Conservation (phyloP, 768 basidiomycete species). For the Leccinum disarticulatum region DNA sequence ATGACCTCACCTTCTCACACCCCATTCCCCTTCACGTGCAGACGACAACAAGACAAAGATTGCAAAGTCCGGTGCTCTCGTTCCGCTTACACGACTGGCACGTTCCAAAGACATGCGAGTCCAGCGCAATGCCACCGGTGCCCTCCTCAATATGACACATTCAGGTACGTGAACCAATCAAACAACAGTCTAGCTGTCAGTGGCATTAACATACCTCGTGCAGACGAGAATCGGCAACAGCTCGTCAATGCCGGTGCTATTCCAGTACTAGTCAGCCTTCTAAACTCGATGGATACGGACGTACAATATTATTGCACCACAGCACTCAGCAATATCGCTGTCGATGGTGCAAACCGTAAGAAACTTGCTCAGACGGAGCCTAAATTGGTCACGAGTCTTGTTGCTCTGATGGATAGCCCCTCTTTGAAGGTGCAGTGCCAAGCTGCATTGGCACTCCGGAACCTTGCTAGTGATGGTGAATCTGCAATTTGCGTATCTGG, state of each 20-base stretch:
- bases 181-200: neutral
- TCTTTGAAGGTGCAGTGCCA: slow-evolving; percentile 99
- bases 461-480: slow-evolving; percentile 93
- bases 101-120: slow-evolving; percentile 99
- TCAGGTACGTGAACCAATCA: slow-evolving; percentile 59
- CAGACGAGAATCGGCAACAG: slow-evolving; percentile 98
- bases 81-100: slow-evolving; percentile 93
- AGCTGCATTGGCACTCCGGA: slow-evolving; percentile 92
- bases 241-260: slow-evolving; percentile 98
- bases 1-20: slow-evolving; percentile 1
- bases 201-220: slow-evolving; percentile 3
- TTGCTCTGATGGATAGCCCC: slow-evolving; percentile 93
- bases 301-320: slow-evolving; percentile 99
- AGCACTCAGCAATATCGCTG: slow-evolving; percentile 96
- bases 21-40: slow-evolving; percentile 32
- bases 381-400: slow-evolving; percentile 90
- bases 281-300: slow-evolving; percentile 97
- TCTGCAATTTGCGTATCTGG: slow-evolving; percentile 16
- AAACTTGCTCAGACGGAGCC: slow-evolving; percentile 93
- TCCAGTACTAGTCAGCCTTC: slow-evolving; percentile 89
- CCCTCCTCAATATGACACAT: slow-evolving; percentile 98
- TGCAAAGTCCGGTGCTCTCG: slow-evolving; percentile 97
- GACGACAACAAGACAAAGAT: slow-evolving; percentile 99
- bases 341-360: slow-evolving; percentile 93
- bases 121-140: slow-evolving; percentile 97